phyloP scores from a whole-genome alignment of 2,329 filamentous ascomycete genomes.

The Cryphonectria parasitica region DNA sequence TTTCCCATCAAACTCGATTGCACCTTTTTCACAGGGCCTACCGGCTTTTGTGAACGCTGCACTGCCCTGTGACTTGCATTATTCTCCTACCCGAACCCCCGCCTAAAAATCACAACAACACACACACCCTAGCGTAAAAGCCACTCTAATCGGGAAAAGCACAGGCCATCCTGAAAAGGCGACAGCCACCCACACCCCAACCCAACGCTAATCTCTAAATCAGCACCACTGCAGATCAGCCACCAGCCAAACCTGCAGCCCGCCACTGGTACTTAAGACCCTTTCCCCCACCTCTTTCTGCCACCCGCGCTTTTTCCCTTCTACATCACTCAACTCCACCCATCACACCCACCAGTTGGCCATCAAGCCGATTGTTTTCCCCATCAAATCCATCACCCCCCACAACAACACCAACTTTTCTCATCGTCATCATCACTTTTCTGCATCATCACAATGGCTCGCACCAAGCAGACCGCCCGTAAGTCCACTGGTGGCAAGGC shows the following conservation, averaged over 20 bases:
- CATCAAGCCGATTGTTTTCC: conserved; percentile 32
- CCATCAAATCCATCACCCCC: conserved; percentile 38
- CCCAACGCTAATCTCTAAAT: conserved; percentile 11
- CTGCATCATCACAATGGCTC: conserved; percentile 56
- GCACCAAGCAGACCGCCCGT: conserved; percentile 70
- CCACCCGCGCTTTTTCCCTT: conserved; percentile 42
- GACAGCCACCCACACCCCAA: background rate
- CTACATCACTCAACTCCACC: conserved; percentile 37
- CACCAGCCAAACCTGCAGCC: conserved; percentile 35
- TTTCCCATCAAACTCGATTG: conserved; percentile 23
- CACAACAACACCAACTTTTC: conserved; percentile 27
- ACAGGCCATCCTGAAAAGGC: background rate
- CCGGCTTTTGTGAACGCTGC: background rate
- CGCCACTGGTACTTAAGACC: conserved; percentile 43
- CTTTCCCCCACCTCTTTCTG: conserved; percentile 48
- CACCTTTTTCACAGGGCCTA: background rate
- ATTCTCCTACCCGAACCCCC: background rate
- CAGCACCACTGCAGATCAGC: conserved; percentile 40
- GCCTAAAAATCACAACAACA: background rate
- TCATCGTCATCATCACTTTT: conserved; percentile 35
- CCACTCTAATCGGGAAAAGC: conserved; percentile 2
- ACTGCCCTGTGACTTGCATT: background rate
- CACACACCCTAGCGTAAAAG: background rate
- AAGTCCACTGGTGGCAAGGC: conserved; percentile 83
- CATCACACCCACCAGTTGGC: conserved; percentile 29